Percentiles rank a stretch among this genome's conserved stretches.
These are phyloP conservation scores for Phaeotremella skinneri DNA, from an alignment of 768 basidiomycete genomes.

Conservation along the genomic window DNA sequence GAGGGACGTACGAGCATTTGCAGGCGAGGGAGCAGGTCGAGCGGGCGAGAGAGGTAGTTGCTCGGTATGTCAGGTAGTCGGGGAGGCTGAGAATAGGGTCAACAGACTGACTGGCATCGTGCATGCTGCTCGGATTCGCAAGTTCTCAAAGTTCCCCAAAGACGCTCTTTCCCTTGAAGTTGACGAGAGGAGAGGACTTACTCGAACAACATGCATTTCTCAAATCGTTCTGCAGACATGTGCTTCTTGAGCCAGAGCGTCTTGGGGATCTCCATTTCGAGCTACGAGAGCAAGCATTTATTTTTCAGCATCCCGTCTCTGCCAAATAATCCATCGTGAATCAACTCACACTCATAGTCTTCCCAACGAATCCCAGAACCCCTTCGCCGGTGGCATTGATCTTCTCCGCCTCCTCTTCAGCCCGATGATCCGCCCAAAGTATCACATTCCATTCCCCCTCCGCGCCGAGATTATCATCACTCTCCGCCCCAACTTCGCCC, in stretches of 20 bases:
- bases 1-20: constrained; percentile 90
- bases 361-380: constrained; percentile 92
- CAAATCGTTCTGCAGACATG: constrained; percentile 71
- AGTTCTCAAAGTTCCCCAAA: too few species aligned
- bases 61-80: constrained; percentile 92
- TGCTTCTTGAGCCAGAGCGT: constrained; percentile 91
- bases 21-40: constrained; percentile 93
- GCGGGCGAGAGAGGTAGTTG: constrained; percentile 70
- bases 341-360: constrained; percentile 73
- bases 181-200: constrained; percentile 20
- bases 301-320: constrained; percentile 5
- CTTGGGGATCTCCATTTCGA: constrained; percentile 98
- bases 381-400: constrained; percentile 82
- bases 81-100: constrained; percentile 72
- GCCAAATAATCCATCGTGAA: not conserved
- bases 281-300: constrained; percentile 53
- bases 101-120: constrained; percentile 39
- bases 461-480: constrained; percentile 57
- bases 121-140: constrained; percentile 41
- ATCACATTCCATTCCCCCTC: constrained; percentile 79
- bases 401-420: constrained; percentile 81
- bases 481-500: constrained; percentile 34
- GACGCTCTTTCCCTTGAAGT: constrained; percentile 51
- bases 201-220: constrained; percentile 54
- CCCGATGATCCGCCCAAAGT: constrained; percentile 96